Evolutionary conservation across 176 grass and related monocot genomes (phyloP), one percentile per base, ranked within the genome.

Genomic region (Calamus simplicifolius): DNA sequence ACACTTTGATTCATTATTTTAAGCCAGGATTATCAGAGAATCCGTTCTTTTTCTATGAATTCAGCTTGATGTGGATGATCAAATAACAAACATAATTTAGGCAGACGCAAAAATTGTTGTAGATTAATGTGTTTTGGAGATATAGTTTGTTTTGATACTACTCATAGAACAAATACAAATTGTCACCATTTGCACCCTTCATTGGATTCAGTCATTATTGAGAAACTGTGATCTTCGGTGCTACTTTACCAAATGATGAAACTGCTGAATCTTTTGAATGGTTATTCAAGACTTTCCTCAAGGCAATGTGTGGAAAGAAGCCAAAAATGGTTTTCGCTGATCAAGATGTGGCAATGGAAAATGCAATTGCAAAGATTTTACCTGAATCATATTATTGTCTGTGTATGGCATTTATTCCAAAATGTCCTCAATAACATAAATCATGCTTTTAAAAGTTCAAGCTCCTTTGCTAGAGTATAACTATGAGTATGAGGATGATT

Each of bases 151-250:
- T 48, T 77, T 67, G 74, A 77, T 54, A 53, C 64, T 25, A 69
- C 54, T 23, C 68, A 69, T 54, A 68, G 50, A 25, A 77, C 57
- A 53, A 59, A 77, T 48, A 26, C 16, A 56, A 29, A 69, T 48
- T 52, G 52, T 48, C 68, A 63, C 52, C 67, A 17, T 63, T 78
- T 17, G 50, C 51, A 54, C 67, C 59, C 10, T 70, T 78, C 62
- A 78, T 43, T 71, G 75, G 59, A 49, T 29, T 56, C 53, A 71
- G 62, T 49, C 67, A 70, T 57, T 58, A 71, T n/a, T 52, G 51
- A 16, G 50, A 61, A 27, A 63, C 67, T 15, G 28, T 71, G 12
- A 18, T 78, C 12, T 70, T 64, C 18, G 64, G 67, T 29, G 63
- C 61, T 0, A 7, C 75, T 38, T 53, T 78, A 10, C 52, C 70